phyloP scores from a whole-genome alignment of 768 basidiomycete genomes.

The Leccinum fibrillosum region DNA sequence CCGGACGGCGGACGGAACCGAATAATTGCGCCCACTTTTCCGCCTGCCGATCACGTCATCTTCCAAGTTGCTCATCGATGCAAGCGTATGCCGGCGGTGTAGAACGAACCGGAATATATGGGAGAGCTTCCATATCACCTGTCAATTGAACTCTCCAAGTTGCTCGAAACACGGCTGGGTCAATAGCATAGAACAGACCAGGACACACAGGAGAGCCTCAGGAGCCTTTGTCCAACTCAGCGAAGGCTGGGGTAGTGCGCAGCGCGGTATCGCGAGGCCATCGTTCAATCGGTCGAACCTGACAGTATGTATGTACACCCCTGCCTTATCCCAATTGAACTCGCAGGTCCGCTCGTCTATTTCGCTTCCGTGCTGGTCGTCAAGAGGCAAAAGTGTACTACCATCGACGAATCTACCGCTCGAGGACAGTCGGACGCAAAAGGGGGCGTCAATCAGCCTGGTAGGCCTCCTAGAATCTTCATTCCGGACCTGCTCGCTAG shows the following conservation, averaged over 20 bases:
- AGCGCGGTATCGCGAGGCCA: neutral
- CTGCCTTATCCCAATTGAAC: neutral
- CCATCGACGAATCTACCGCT: neutral
- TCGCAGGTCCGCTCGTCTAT: neutral
- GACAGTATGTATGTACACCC: constrained; percentile 3
- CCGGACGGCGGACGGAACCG: too few species aligned
- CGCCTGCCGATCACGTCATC: neutral
- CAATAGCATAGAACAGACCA: neutral
- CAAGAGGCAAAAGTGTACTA: neutral
- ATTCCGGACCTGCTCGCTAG: neutral
- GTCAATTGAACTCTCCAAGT: neutral
- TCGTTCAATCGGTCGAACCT: neutral
- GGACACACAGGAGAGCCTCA: neutral
- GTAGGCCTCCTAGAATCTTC: neutral
- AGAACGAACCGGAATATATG: neutral
- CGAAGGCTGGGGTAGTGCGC: neutral
- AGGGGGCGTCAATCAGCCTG: neutral
- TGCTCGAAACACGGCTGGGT: neutral
- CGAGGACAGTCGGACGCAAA: neutral
- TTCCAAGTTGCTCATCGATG: neutral
- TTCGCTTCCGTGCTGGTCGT: neutral
- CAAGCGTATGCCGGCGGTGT: neutral
- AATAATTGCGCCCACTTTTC: too few species aligned
- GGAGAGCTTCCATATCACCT: neutral
- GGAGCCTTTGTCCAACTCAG: neutral